Base-by-base conservation (phyloP, 805 yeast species). In the Ogataea dorogensis region DNA sequence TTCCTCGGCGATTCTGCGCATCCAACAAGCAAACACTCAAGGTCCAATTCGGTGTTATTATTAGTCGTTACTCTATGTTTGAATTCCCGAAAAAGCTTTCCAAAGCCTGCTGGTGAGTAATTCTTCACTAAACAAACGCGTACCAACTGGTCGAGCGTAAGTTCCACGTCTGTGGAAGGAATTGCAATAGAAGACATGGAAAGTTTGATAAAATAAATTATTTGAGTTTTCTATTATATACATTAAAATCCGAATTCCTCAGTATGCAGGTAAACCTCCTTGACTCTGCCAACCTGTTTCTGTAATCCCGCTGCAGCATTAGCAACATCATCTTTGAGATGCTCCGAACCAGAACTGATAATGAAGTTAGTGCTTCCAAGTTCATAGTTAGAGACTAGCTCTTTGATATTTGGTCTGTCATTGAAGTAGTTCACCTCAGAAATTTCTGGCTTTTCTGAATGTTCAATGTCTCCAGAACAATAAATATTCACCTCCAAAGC, bases 221-320 rank as follows among this genome's bases (percentile, higher is more conserved):
- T 10, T 23, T 23, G 11, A 10, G 12, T 3, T 23, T 12, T 7
- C 7, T 22, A 13, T 24, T 12, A 15, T 25, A 25, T 15, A 25
- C 6, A 18, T 32, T 36, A 65, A 62, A 65, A 74, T 1, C 75
- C 74, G 49, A 71, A 75, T 22, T 68, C 56, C 47, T 75, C 81
- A 0, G 78, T 69, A 42, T 74, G 78, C 19, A 75, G 50, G 36
- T 63, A 72, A 10, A 73, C 56, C 47, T 75, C 79, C 28, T 65
- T 67, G 10, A 70, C 53, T 4, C 44, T 37, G 1, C 49, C 42
- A 2, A 64, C 54, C 25, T 55, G 57, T 14, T 50, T 58, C 46
- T 75, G 81, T 9, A 70, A 37, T 1, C 52, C 15, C 1, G 79
- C 68, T 6, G 64, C 69, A 0, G 59, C 58, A 26, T 58, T 59